Conservation (phyloP, 306 rosid genomes). For the Carpinus viminea region DNA sequence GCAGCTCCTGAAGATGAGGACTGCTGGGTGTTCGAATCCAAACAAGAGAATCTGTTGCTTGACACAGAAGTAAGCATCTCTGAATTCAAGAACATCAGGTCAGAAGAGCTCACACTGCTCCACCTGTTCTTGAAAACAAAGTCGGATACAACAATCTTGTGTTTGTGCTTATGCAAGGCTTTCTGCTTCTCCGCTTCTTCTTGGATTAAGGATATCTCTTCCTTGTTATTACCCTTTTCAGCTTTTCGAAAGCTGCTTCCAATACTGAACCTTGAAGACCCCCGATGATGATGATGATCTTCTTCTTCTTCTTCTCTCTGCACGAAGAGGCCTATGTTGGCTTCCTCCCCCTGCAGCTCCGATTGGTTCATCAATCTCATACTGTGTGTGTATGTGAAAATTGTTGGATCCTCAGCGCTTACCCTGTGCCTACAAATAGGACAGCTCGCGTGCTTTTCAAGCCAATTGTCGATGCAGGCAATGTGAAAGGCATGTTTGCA, state of each 20-base stretch:
- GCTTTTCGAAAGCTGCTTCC: slow-evolving; percentile 85
- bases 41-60: slow-evolving; percentile 58
- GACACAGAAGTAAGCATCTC: slow-evolving; percentile 65
- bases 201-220: slow-evolving; percentile 51
- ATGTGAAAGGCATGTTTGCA: slow-evolving; percentile 94
- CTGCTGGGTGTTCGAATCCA: slow-evolving; percentile 26
- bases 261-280: slow-evolving; percentile 75
- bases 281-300: slow-evolving; percentile 25
- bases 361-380: slow-evolving; percentile 57
- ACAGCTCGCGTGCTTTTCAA: slow-evolving; percentile 85
- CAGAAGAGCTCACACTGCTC: slow-evolving; percentile 89
- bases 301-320: slow-evolving; percentile 61
- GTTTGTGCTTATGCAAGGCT: slow-evolving; percentile 65
- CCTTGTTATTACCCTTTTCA: slow-evolving; percentile 33
- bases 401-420: slow-evolving; percentile 58
- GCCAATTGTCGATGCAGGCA: slow-evolving; percentile 89
- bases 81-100: slow-evolving; percentile 76
- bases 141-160: slow-evolving; percentile 73
- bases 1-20: not conserved
- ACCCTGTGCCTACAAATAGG: slow-evolving; percentile 85
- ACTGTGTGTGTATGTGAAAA: slow-evolving; percentile 59
- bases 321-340: slow-evolving; percentile 74
- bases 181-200: slow-evolving; percentile 27
- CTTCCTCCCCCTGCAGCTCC: slow-evolving; percentile 49
- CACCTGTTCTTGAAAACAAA: slow-evolving; percentile 76